These are phyloP conservation scores for Argentina anserina DNA, from an alignment of 306 rosid species.

Conservation along the genomic window DNA sequence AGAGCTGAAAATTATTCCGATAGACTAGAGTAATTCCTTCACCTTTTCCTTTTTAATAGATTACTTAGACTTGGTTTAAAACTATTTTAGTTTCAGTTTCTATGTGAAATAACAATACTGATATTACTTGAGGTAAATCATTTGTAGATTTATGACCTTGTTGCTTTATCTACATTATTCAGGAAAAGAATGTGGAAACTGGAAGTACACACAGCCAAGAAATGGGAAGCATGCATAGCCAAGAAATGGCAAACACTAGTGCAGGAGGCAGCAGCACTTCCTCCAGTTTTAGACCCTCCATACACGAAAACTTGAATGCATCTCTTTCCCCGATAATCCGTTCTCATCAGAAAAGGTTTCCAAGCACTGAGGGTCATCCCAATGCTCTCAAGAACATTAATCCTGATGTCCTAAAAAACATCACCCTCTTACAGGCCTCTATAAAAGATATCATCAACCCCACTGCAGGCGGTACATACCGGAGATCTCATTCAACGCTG, in stretches of 20 bases:
- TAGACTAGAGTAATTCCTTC: background rate
- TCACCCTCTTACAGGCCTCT: conserved; percentile 60
- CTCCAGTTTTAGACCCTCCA: conserved; percentile 33
- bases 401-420: conserved; percentile 60
- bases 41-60: background rate
- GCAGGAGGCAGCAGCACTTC: conserved; percentile 44
- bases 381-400: conserved; percentile 67
- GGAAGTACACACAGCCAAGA: conserved; percentile 27
- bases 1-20: background rate
- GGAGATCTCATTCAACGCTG: conserved; percentile 50
- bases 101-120: background rate
- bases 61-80: background rate
- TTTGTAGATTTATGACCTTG: background rate
- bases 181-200: conserved; percentile 37
- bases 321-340: conserved; percentile 53
- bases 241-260: conserved; percentile 33
- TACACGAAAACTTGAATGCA: conserved; percentile 28
- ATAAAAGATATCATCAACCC: conserved; percentile 47
- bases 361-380: conserved; percentile 70
- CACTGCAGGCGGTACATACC: conserved; percentile 41
- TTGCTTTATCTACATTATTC: conserved; percentile 7
- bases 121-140: background rate
- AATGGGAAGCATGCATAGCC: conserved; percentile 15
- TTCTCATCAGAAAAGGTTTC: conserved; percentile 29
- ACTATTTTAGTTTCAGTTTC: background rate